Base-by-base conservation (phyloP, 1,139 yeast species). In the Zygosaccharomyces pseudobailii region DNA sequence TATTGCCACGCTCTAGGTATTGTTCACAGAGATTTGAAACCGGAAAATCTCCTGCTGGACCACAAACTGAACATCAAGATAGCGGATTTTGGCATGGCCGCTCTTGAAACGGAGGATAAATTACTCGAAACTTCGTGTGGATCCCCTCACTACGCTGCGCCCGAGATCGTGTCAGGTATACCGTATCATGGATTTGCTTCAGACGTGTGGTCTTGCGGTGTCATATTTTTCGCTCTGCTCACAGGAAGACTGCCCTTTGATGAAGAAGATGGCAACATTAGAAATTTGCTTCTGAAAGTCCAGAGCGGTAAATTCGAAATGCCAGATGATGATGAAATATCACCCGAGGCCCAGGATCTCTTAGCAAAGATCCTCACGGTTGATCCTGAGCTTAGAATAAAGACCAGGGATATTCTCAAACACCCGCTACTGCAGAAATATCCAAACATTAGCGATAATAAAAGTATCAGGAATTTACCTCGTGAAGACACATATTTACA, bases 11-110 rank as follows among this genome's bases (percentile, higher is more conserved):
- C 87, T 59, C 82, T 92, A 65, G 92, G 92, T 65, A 92, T 92
- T 58, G 86, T 92, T 63, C 99, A 92, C 67, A 81, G 99, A 53
- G 99, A 92, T 66, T 75, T 92, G 62, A 92, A 92, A 66, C 98
- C 98, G 0, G 99, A 92, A 66, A 92, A 92, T 68, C 74, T 92
- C 56, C 72, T 92, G 42, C 73, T 92, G 41, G 98, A 94, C 70
- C 84, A 85, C 65, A 79, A 87, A 65, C 80, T 84, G 55, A 89
- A 87, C 66, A 89, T 92, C 67, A 92, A 92, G 66, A 90, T 92
- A 57, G 98, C 99, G 13, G 99, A 92, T 70, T 92, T 92, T 66
- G 99, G 99, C 35, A 94, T 92, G 98, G 98, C 99, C n/a, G 98
- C 98, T 2, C 72, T 92, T 42, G 98, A 92, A 67, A 84, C 95